Evolutionary conservation across 352 stramenopile species (phyloP).

Genomic region (Globisporangium middletonii): DNA sequence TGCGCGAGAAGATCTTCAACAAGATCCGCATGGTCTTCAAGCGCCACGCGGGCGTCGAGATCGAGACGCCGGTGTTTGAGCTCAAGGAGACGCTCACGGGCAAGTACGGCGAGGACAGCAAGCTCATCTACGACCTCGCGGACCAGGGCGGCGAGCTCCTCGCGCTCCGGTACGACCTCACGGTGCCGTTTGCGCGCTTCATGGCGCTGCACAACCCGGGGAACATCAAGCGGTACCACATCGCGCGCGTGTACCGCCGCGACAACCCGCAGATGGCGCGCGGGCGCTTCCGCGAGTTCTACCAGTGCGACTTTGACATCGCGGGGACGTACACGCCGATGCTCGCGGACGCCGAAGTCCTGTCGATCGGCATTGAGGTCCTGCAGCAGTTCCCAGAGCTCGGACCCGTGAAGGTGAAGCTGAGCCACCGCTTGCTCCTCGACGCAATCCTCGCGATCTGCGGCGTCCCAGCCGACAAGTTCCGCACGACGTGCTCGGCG

Average conservation of each 20-base stretch:
- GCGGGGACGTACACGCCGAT: slow-evolving; percentile 93
- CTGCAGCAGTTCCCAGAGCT: slow-evolving; percentile 83
- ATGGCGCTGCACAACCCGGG: slow-evolving; percentile 95
- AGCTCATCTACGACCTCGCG: slow-evolving; percentile 99
- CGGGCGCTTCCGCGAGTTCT: slow-evolving; percentile 98
- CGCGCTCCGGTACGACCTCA: slow-evolving; percentile 96
- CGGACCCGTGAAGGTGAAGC: slow-evolving; percentile 94
- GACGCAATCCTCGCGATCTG: slow-evolving; percentile 98
- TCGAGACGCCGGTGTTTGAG: slow-evolving; percentile 98
- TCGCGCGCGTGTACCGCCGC: slow-evolving; percentile 95
- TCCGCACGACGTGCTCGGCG: slow-evolving; percentile 96
- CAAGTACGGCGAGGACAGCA: slow-evolving; percentile 99
- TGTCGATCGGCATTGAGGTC: slow-evolving; percentile 93
- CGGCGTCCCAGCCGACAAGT: slow-evolving; percentile 95
- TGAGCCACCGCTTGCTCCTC: slow-evolving; percentile 96
- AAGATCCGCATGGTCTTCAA: slow-evolving; percentile 98
- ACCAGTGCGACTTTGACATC: slow-evolving; percentile 99
- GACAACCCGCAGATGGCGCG: slow-evolving; percentile 94
- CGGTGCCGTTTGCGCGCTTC: slow-evolving; percentile 98
- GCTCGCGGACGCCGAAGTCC: slow-evolving; percentile 95
- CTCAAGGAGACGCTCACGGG: slow-evolving; percentile 98
- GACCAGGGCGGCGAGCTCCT: slow-evolving; percentile 97
- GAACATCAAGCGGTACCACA: slow-evolving; percentile 99
- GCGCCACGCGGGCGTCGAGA: slow-evolving; percentile 96
- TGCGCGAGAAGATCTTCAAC: slow-evolving; percentile 96